A percentile compares a stretch with the other conserved stretches of the same genome.
These are phyloP conservation scores for Cladobotryum mycophilum DNA, from an alignment of 2,329 filamentous ascomycete species.

Conservation along the genomic window DNA sequence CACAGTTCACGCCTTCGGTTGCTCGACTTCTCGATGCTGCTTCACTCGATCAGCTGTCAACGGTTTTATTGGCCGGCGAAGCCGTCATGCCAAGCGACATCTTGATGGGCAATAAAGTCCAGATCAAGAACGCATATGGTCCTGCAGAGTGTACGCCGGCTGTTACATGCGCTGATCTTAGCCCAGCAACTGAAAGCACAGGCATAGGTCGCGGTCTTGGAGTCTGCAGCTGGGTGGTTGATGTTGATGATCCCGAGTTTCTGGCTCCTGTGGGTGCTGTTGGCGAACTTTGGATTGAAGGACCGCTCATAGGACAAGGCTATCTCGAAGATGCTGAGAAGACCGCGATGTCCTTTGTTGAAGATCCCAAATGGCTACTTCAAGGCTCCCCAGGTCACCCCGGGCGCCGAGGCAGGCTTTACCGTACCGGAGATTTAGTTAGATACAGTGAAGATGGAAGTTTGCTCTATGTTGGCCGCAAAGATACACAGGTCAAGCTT, in stretches of 20 bases:
- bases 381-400: conserved; percentile 19
- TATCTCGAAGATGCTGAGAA: conserved; percentile 48
- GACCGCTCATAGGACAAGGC: conserved; percentile 47
- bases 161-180: background rate
- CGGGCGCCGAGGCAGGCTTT: conserved; percentile 8
- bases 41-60: no score
- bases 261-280: conserved; percentile 34
- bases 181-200: background rate
- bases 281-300: conserved; percentile 40
- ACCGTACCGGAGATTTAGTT: conserved; percentile 17
- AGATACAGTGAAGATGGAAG: conserved; percentile 24
- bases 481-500: conserved; percentile 18
- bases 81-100: no score
- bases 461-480: conserved; percentile 16
- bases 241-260: conserved; percentile 29
- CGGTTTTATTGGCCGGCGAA: no score
- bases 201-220: conserved; percentile 5
- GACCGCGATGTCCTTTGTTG: conserved; percentile 45
- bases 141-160: background rate
- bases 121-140: background rate
- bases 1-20: no score
- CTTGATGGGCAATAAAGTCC: background rate
- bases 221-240: conserved; percentile 31
- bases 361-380: conserved; percentile 40
- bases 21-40: no score